Percentiles rank a stretch among this genome's conserved stretches.
phyloP scores from a whole-genome alignment of 2,329 filamentous ascomycete genomes.

The Trichoderma sp. region DNA sequence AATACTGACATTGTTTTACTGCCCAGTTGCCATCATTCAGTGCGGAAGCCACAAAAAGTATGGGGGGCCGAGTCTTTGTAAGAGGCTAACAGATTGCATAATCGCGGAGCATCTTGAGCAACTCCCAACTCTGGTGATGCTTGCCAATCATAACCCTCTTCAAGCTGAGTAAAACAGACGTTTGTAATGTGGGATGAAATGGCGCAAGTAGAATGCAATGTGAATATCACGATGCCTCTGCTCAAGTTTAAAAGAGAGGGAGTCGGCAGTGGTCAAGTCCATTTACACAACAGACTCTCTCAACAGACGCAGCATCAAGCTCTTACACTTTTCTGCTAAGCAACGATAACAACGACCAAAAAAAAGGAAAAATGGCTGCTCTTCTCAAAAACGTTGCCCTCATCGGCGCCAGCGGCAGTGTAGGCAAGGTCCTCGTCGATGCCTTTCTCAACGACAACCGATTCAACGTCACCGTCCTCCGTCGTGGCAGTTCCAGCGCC shows the following conservation, averaged over 20 bases:
- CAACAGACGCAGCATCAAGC: background rate
- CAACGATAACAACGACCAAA: background rate
- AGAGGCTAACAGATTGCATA: slow-evolving; percentile 3
- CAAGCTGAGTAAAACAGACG: background rate
- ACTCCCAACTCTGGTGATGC: background rate
- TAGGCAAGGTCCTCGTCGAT: slow-evolving; percentile 38
- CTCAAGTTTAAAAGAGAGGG: background rate
- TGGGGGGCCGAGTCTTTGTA: background rate
- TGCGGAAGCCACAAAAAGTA: background rate
- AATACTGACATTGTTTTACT: no score
- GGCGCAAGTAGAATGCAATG: background rate
- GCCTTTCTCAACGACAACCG: slow-evolving; percentile 36
- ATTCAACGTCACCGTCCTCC: slow-evolving; percentile 42
- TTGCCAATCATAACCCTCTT: background rate
- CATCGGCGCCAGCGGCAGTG: slow-evolving; percentile 41
- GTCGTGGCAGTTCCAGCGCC: slow-evolving; percentile 44
- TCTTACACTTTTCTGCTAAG: background rate
- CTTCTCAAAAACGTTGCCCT: slow-evolving; percentile 43
- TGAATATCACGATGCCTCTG: background rate
- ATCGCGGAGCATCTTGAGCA: background rate
- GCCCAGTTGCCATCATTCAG: no score
- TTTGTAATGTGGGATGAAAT: background rate
- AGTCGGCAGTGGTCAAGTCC: background rate
- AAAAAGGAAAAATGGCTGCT: slow-evolving; percentile 32
- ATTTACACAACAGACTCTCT: background rate